Base-by-base conservation (phyloP, 179 eudicot genomes). In the Gypsophila paniculata region DNA sequence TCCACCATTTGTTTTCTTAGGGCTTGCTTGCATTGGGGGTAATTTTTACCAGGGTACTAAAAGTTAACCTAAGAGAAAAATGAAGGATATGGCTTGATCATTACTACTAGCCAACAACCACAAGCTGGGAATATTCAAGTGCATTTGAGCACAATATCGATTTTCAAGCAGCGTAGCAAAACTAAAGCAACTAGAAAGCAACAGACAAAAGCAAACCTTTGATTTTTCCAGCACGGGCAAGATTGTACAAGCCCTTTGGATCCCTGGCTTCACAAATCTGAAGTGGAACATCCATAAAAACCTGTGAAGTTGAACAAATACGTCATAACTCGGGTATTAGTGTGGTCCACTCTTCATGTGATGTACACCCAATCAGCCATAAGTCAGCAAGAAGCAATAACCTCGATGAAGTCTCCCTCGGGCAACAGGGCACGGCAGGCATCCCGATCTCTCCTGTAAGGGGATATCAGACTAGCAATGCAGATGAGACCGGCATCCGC, bases 391-490 rank as follows among this genome's bases (percentile, higher is more conserved):
- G 69, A 78, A 74, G 68, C 62, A 76, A 75, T 48, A 78, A 91
- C 98, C 96, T 93, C 98, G 36, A 93, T 85, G 77, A 93, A 93
- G 68, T 88, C 96, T 72, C 97, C 98, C 77, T 85, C 78, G 13
- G 91, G 86, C 68, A 93, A 72, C 36, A 91, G 71, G 8, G 90
- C 83, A 39, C 98, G 96, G 61, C 97, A 89, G 60, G 91, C 90
- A 84, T 82, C 84, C 6, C 83, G 76, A 26, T 85, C 88, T 66
- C 72, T 91, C 73, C 74, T 73, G 67, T 83, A 88, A 4, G 96
- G 96, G 71, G 98, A 93, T 79, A 93, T 91, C 82, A 93, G 80
- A 76, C 98, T 91, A 72, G 96, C 98, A 73, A 93, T 93, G 85
- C 96, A 91, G 73, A 93, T 93, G 49, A 93, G 78, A 78, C 98